A percentile compares a stretch with the other conserved stretches of the same genome.
Evolutionary conservation across 306 rosid genomes (phyloP).

Genomic region (Boehmeria nivea): DNA sequence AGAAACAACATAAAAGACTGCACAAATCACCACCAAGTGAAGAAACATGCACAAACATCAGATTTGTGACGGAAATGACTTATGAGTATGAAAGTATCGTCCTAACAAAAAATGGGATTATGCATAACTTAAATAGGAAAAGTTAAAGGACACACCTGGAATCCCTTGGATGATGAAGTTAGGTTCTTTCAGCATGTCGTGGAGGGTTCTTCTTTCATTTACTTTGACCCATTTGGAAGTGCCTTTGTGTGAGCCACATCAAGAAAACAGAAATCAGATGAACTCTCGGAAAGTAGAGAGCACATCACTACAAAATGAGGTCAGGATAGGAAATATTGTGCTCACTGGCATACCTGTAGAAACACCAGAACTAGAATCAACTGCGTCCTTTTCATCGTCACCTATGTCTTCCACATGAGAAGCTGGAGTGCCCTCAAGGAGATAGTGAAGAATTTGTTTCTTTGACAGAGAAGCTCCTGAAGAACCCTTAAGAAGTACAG

Average conservation of each 20-base stretch:
- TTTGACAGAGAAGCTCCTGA: conserved; percentile 56
- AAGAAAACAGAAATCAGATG: not conserved
- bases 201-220: conserved; percentile 57
- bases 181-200: conserved; percentile 52
- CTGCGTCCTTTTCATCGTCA: conserved; percentile 45
- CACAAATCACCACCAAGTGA: conserved; percentile 15
- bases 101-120: no score
- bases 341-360: conserved; percentile 29
- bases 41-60: not conserved
- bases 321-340: not conserved
- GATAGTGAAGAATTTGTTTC: conserved; percentile 42
- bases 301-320: not conserved
- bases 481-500: conserved; percentile 42
- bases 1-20: conserved; percentile 86
- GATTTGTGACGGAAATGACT: not conserved
- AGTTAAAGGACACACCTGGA: conserved; percentile 51
- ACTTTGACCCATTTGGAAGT: conserved; percentile 73
- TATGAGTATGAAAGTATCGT: not conserved
- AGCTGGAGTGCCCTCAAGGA: conserved; percentile 75
- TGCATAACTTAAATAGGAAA: not conserved
- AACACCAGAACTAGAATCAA: conserved; percentile 24
- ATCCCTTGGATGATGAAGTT: conserved; percentile 60
- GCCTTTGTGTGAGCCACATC: conserved; percentile 30
- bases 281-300: not conserved
- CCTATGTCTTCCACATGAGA: conserved; percentile 34